Evolutionary conservation across 192 early-diverging fungal genomes (phyloP).

Genomic region (Blastocladiella britannica): DNA sequence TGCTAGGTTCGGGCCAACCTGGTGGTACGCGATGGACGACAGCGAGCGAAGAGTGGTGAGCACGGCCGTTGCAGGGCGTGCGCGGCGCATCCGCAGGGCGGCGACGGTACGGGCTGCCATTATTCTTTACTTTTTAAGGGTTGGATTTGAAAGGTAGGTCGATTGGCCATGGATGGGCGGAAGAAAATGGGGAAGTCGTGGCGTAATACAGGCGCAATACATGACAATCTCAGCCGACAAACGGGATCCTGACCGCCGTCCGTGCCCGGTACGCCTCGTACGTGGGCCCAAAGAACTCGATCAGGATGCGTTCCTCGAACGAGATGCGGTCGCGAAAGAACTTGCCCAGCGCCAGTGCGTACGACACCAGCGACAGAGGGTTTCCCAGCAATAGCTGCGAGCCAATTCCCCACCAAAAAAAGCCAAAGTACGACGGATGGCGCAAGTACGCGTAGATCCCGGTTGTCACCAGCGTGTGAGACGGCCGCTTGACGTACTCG

Average conservation of each 20-base stretch:
- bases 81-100: no score
- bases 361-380: constrained; percentile 47
- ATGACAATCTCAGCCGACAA: no score
- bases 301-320: constrained; percentile 54
- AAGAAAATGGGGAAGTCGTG: no score
- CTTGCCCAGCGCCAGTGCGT: constrained; percentile 32
- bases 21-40: no score
- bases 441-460: constrained; percentile 79
- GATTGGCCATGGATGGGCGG: no score
- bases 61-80: no score
- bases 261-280: constrained; percentile 45
- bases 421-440: constrained; percentile 88
- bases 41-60: no score
- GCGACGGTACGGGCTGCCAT: no score
- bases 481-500: constrained; percentile 35
- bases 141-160: no score
- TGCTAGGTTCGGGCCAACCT: no score
- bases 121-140: no score
- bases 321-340: constrained; percentile 63
- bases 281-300: constrained; percentile 59
- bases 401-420: constrained; percentile 74
- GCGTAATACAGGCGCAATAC: no score
- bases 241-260: constrained; percentile 48
- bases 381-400: constrained; percentile 62
- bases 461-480: constrained; percentile 62